phyloP scores from a whole-genome alignment of 352 stramenopile genomes.

The Phytophthora citrophthora region DNA sequence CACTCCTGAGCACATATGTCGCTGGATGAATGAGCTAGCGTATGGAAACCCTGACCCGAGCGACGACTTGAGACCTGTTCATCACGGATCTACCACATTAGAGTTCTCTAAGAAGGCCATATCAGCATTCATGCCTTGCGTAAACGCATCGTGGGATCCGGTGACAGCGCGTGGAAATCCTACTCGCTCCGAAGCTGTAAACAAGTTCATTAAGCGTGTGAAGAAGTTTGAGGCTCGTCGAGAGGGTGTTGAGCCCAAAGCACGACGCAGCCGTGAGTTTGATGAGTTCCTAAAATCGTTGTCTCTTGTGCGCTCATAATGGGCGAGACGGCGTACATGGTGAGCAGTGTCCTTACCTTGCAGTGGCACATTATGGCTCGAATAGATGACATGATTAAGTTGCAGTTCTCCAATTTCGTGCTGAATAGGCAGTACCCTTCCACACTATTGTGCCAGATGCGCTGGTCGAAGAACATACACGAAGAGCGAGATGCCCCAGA shows the following conservation, averaged over 20 bases:
- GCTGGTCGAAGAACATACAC: slow-evolving; percentile 31
- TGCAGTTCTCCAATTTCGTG: background rate
- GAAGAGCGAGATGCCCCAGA: slow-evolving; percentile 8
- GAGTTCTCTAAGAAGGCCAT: slow-evolving; percentile 3
- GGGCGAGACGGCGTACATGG: background rate
- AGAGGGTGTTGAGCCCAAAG: slow-evolving; percentile 4
- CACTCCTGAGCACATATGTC: background rate
- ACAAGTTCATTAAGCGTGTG: slow-evolving; percentile 10
- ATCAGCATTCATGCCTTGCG: background rate
- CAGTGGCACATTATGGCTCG: slow-evolving; percentile 1
- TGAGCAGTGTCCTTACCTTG: background rate
- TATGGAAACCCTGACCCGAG: background rate
- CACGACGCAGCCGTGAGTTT: slow-evolving; percentile 8
- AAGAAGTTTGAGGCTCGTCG: slow-evolving; percentile 11
- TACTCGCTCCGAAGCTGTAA: slow-evolving; percentile 5
- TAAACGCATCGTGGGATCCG: background rate
- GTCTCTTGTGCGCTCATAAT: background rate
- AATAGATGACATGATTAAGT: slow-evolving; percentile 6
- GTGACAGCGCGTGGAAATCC: background rate
- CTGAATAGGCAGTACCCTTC: slow-evolving; percentile 2
- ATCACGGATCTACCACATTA: background rate
- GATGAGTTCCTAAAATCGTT: slow-evolving; percentile 10
- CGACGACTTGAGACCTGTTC: background rate
- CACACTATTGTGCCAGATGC: slow-evolving; percentile 21
- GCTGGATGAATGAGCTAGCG: background rate